Evolutionary conservation across 2,329 filamentous ascomycete species (phyloP), one percentile per base, ranked within the genome.

Genomic region (Shiraia bambusicola): DNA sequence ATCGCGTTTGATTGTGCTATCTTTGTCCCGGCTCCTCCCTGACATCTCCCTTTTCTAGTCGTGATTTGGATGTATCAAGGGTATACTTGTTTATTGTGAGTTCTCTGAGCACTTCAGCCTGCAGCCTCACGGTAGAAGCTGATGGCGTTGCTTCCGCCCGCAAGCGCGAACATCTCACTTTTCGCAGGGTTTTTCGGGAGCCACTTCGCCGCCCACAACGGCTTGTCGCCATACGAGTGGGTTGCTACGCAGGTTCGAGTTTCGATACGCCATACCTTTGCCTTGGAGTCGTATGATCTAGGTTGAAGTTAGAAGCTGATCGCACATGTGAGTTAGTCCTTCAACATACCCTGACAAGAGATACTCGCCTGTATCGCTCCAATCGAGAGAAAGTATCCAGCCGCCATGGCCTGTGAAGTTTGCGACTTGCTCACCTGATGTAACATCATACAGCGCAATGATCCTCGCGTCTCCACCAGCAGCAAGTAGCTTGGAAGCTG

Each of bases 181-280:
- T 64, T 58, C 2, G 52, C 52, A 1, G 55, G 45, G 9, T 53
- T 50, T 43, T 69, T 70, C 0, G 67, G 67, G 39, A 71, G 40
- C 69, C 69, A 71, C 43, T 59, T 67, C 9, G 60, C 68, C 7
- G 59, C 52, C 69, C 69, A 71, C 8, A 71, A 43, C 1, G 65
- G 60, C 49, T 67, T 68, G 28, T 70, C 91, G 5, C 88, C 90
- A 72, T 97, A 91, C 43, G 86, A 91, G 65, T 95, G 89, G 8
- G 93, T 98, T 10, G 92, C 90, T 31, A 98, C 93, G 64, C 93
- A 97, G 4, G 78, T 77, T 42, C 83, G 80, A 25, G 84, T 81
- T 58, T 95, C 90, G 45, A 96, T 81, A 22, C 88, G 92, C 93
- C 93, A 98, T 22, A 97, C 87, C 70, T 95, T 96, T 47, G 87